Base-by-base conservation (phyloP, 169 alveolate species). In the Perkinsus marinus region DNA sequence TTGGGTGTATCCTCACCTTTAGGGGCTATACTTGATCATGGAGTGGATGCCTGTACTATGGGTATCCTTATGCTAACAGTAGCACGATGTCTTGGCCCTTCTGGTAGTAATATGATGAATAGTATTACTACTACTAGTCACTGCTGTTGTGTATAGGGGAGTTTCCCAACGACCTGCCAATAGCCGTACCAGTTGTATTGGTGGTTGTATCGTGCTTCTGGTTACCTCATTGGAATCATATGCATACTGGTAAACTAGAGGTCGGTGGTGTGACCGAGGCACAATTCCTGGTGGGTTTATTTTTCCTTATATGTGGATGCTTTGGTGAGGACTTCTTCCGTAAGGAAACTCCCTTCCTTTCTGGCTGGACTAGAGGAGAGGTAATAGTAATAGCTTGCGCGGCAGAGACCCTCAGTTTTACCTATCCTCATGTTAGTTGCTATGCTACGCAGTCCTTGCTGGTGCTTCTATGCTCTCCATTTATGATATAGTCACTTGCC, bases 11-110 rank as follows among this genome's bases (percentile, higher is more conserved):
- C 93, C 13, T 91, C 92, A 10, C 90, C 89, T 34, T 43, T 92
- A 89, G 94, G 94, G 26, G 94, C 91, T 39, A 91, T 93, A 22
- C 36, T 93, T 10, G 94, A 93, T 39, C 94, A 93, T 91, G 94
- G 93, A 36, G 68, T 93, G 13, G 94, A 93, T 39, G 91, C 94
- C 79, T 57, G 79, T 16, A 57, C 79, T 57, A 57, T 57, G 79
- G 79, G 79, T 26, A 57, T 57, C 26, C 79, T 57, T 30, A 57
- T 57, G 79, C 79, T 57, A 13, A 19, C 79, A 13, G 79, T 57
- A 57, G 79, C 79, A 0, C 7, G 79, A 16, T 57, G 79, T 26
- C 79, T 57, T 26, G 79, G 79, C 22, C 36, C 79, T 2, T 30
- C 79, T 57, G 79, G 79, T 57, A 57, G 46, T 41, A 57, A 30